Evolutionary conservation across 2,329 filamentous ascomycete species (phyloP).

Genomic region (Botrytis deweyae): DNA sequence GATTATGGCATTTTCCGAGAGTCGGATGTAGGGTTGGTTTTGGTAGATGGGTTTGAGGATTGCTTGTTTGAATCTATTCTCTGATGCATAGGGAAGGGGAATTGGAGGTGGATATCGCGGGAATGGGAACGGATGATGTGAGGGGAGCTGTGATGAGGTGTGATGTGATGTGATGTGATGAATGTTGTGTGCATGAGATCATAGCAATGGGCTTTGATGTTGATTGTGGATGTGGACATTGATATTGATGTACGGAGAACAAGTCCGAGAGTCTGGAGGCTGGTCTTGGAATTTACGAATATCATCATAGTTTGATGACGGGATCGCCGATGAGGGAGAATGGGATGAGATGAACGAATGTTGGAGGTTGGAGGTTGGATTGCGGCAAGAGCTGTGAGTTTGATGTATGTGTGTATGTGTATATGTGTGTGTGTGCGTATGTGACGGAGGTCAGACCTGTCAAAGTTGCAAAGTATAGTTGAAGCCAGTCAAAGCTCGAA

Average conservation of each 20-base stretch:
- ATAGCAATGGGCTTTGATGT: not conserved
- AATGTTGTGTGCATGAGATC: not conserved
- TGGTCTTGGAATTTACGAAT: not conserved
- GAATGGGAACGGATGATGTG: not conserved
- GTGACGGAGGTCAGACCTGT: constrained; percentile 7
- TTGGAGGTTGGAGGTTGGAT: not conserved
- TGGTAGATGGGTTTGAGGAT: not conserved
- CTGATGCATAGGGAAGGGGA: not conserved
- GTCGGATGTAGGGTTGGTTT: not conserved
- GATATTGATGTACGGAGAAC: not conserved
- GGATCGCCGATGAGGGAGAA: not conserved
- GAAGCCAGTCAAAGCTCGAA: not conserved
- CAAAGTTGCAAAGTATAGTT: not conserved
- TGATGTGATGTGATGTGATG: not conserved
- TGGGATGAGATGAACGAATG: not conserved
- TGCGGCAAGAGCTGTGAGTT: not conserved
- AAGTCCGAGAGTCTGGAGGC: not conserved
- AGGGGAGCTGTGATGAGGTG: not conserved
- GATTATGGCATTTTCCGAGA: not conserved
- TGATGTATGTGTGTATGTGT: not conserved
- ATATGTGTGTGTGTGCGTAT: not conserved
- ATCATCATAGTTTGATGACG: not conserved
- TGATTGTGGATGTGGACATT: not conserved
- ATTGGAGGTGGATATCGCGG: not conserved
- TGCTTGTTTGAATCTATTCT: not conserved